Base-by-base conservation (phyloP, 441 rosid species). In the Breynia disticha region DNA sequence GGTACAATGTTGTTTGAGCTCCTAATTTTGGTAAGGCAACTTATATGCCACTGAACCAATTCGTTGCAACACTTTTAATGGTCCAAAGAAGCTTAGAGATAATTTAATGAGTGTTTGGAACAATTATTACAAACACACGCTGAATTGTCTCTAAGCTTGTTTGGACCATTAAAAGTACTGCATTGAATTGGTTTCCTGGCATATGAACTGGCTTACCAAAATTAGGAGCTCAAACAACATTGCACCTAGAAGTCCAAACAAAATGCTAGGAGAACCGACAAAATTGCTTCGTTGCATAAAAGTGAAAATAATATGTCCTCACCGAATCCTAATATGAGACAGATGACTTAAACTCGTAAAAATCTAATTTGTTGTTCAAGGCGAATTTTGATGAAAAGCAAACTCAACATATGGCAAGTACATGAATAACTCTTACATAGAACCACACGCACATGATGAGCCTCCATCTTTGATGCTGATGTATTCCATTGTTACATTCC, bases 181-280 rank as follows among this genome's bases (percentile, higher is more conserved):
- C n/a, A n/a, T n/a, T n/a, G n/a, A n/a, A n/a, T n/a, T n/a, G n/a
- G n/a, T n/a, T n/a, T n/a, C n/a, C n/a, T n/a, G n/a, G n/a, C n/a
- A n/a, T n/a, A n/a, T n/a, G n/a, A n/a, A n/a, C n/a, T n/a, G n/a
- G n/a, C n/a, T n/a, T n/a, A n/a, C n/a, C n/a, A n/a, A n/a, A n/a
- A n/a, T n/a, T n/a, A 88, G 79, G 46, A 93, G 90, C 76, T 89
- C 97, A 0, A 97, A 86, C 22, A 84, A 59, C 96, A 93, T 84
- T 38, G 98, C 97, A 15, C 98, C 98, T n/a, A 88, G 78, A 55
- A 91, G 91, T 53, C 98, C 98, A 57, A 88, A 88, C 60, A 88
- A 72, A 65, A 97, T 97, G 64, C 97, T 87, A n/a, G n/a, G n/a
- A n/a, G n/a, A n/a, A n/a, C 98, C 98, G 15, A 88, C 95, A n/a